A percentile compares a stretch with the other conserved stretches of the same genome.
Evolutionary conservation across 2,329 filamentous ascomycete species (phyloP).

Genomic region (Colletotrichum ledebouriae): DNA sequence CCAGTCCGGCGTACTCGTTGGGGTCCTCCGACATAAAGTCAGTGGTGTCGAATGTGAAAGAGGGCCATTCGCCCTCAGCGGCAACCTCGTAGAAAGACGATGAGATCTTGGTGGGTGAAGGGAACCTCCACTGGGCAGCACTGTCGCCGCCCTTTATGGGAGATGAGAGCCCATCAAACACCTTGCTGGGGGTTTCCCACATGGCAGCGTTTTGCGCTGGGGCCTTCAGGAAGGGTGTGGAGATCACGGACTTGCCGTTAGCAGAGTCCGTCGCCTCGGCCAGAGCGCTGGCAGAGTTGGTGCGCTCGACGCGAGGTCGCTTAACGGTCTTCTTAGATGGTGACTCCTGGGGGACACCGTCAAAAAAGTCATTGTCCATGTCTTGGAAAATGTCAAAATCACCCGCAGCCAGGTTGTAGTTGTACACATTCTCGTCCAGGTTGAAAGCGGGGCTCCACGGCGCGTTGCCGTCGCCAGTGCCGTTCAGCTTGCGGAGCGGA

Average conservation of each 20-base stretch:
- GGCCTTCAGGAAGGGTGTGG: slow-evolving; percentile 64
- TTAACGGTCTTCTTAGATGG: slow-evolving; percentile 74
- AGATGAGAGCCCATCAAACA: slow-evolving; percentile 67
- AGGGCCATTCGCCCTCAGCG: slow-evolving; percentile 56
- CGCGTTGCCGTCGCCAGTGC: slow-evolving; percentile 59
- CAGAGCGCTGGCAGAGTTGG: slow-evolving; percentile 72
- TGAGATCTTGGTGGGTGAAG: slow-evolving; percentile 66
- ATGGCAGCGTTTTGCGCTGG: slow-evolving; percentile 55
- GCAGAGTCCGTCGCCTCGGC: slow-evolving; percentile 69
- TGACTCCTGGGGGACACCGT: slow-evolving; percentile 64
- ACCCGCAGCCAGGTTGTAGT: slow-evolving; percentile 61
- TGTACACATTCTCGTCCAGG: slow-evolving; percentile 69
- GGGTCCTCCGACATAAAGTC: slow-evolving; percentile 71
- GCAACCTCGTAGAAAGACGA: slow-evolving; percentile 51
- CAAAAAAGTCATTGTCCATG: slow-evolving; percentile 53
- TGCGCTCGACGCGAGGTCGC: slow-evolving; percentile 73
- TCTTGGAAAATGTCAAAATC: slow-evolving; percentile 75
- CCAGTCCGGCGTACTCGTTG: slow-evolving; percentile 71
- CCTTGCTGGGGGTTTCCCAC: slow-evolving; percentile 70
- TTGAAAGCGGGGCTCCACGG: slow-evolving; percentile 78
- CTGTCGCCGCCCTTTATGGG: slow-evolving; percentile 62
- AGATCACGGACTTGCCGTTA: slow-evolving; percentile 62
- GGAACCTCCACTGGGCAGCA: slow-evolving; percentile 44
- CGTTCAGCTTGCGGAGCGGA: slow-evolving; percentile 67
- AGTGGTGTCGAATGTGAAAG: slow-evolving; percentile 56